Evolutionary conservation across 805 yeast genomes (phyloP).

Genomic region (Candida tammaniensis): DNA sequence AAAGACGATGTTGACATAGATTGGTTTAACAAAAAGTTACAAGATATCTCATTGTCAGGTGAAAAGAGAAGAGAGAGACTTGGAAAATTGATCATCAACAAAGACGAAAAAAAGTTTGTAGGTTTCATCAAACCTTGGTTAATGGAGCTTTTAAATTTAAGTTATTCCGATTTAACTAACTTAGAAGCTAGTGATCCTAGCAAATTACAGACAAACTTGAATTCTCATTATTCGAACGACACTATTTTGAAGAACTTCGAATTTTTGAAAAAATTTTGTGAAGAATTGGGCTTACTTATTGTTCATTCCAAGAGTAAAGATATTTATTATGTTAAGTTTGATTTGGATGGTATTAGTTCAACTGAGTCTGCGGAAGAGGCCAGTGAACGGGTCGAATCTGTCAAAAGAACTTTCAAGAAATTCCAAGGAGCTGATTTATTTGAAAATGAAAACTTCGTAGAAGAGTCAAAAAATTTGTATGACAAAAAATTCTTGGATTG

Average conservation of each 20-base stretch:
- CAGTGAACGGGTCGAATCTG: conserved; percentile 46
- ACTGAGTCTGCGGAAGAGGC: conserved; percentile 66
- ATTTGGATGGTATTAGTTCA: conserved; percentile 71
- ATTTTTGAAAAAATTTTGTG: conserved; percentile 61
- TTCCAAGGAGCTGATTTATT: conserved; percentile 64
- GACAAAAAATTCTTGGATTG: conserved; percentile 72
- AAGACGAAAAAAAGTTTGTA: conserved; percentile 73
- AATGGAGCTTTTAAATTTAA: conserved; percentile 29
- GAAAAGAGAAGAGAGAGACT: conserved; percentile 62
- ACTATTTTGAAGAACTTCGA: conserved; percentile 50
- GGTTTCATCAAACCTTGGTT: conserved; percentile 55
- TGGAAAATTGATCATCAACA: conserved; percentile 63
- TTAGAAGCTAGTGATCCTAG: conserved; percentile 22
- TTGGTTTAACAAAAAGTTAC: conserved; percentile 87
- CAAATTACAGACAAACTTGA: conserved; percentile 36
- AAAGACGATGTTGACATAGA: conserved; percentile 78
- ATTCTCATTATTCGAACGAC: conserved; percentile 28
- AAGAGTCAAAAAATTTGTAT: conserved; percentile 57
- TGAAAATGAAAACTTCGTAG: conserved; percentile 54
- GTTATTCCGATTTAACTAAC: conserved; percentile 29
- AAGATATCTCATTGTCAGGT: conserved; percentile 71
- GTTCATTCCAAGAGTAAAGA: conserved; percentile 60
- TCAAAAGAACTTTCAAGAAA: conserved; percentile 55
- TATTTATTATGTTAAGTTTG: conserved; percentile 58
- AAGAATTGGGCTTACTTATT: conserved; percentile 63